Evolutionary conservation across 768 basidiomycete species (phyloP), one percentile per base, ranked within the genome.

Genomic region (Russula brevipes): DNA sequence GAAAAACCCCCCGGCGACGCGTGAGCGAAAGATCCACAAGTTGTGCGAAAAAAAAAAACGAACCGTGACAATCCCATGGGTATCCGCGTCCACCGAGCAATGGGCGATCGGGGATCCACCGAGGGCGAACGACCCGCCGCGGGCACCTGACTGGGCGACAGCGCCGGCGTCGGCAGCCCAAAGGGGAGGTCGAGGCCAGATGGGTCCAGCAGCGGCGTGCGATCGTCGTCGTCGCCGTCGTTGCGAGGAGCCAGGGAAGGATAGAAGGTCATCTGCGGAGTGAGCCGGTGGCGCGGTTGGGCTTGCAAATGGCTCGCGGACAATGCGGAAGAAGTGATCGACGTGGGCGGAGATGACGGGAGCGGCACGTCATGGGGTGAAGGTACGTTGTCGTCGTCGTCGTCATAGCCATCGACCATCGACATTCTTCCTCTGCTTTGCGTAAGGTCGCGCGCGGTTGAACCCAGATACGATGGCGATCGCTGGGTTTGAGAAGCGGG

Each of bases 91-190:
- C 10, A 14, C 7, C 16, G 14, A 5, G 53, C 12, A 36, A 59
- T 30, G 6, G 63, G 63, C 10, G 63, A 64, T 33, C 58, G 63
- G n/a, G 58, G 58, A 41, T 64, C 63, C 30, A 36, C 30, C 19
- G 24, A 50, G 14, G 52, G 58, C 39, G 63, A 44, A 33, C 41
- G 63, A 11, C 36, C 41, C 35, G 49, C 4, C 14, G 35, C 39
- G 19, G 53, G 53, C 11, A 11, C 46, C 4, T 60, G 63, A 9
- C 9, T 45, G 11, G 53, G 59, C 14, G 63, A 60, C 14, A 47
- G 12, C 2, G 9, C 46, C 6, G 47, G 53, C 12, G 53, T 55
- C 30, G 58, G 46, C 8, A 59, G 12, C 39, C 57, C 57, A 24
- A 63, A 51, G 12, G 42, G 39, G 24, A 49, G 17, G 17, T 38